Conservation (phyloP, 169 alveolate genomes). For the Eimeria maxima region DNA sequence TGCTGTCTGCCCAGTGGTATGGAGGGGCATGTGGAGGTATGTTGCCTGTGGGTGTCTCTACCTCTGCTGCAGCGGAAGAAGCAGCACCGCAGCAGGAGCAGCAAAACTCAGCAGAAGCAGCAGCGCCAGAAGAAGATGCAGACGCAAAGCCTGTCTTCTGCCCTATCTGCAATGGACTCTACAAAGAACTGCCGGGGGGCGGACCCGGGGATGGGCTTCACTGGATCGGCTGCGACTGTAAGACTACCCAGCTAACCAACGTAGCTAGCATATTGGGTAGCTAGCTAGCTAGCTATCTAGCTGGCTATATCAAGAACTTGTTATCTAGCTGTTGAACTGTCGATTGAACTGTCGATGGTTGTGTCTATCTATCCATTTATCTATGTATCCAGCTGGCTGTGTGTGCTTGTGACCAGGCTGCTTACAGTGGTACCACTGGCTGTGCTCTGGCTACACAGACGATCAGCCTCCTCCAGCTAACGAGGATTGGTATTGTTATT, state of each 20-base stretch:
- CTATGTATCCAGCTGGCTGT: too few relatives aligned
- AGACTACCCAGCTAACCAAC: neutral
- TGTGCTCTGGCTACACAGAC: constrained; percentile 82
- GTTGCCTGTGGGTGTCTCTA: neutral
- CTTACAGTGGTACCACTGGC: constrained; percentile 83
- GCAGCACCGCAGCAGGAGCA: too few relatives aligned
- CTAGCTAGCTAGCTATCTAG: neutral
- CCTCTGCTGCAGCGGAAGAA: too few relatives aligned
- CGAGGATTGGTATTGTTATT: constrained; percentile 82
- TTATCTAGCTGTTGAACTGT: too few relatives aligned
- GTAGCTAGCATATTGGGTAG: too few relatives aligned
- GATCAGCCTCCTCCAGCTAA: constrained; percentile 79
- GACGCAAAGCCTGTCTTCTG: constrained; percentile 77
- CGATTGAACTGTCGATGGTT: too few relatives aligned
- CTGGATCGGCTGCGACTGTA: constrained; percentile 84
- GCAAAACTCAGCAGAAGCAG: too few relatives aligned
- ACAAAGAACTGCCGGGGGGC: constrained; percentile 82
- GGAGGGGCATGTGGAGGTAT: constrained; percentile 43
- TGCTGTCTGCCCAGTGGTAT: constrained; percentile 70
- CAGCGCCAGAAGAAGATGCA: neutral
- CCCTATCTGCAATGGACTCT: constrained; percentile 81
- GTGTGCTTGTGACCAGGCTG: constrained; percentile 59
- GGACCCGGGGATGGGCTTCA: constrained; percentile 82
- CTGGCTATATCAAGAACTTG: too few relatives aligned
- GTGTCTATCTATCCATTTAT: too few relatives aligned